Conservation (phyloP, 257 asterid species). For the Primulina eburnea region DNA sequence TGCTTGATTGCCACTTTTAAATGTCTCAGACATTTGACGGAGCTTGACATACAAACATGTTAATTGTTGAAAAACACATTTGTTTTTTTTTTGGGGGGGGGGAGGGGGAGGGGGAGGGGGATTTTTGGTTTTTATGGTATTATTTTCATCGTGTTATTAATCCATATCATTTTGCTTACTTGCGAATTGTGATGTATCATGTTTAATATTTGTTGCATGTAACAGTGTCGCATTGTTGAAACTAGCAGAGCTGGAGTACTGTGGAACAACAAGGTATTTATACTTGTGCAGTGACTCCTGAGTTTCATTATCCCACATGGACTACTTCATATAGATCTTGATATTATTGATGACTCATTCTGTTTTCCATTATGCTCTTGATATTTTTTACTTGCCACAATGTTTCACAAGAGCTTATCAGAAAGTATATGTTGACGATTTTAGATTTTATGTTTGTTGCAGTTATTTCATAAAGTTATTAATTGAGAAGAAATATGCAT, state of each 20-base stretch:
- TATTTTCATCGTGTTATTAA: background rate
- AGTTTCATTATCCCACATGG: background rate
- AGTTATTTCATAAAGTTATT: constrained; percentile 82
- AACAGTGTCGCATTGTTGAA: constrained; percentile 74
- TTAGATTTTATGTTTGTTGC: constrained; percentile 33
- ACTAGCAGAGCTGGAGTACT: constrained; percentile 95
- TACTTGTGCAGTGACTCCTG: constrained; percentile 13
- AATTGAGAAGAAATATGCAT: constrained; percentile 91
- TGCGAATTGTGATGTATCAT: constrained; percentile 7
- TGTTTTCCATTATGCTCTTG: background rate
- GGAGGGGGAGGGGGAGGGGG: background rate
- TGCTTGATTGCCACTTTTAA: background rate
- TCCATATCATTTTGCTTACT: background rate
- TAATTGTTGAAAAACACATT: background rate
- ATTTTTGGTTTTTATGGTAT: background rate
- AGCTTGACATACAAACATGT: no score
- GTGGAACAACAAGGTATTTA: constrained; percentile 85
- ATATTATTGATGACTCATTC: background rate
- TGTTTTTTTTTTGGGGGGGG: no score
- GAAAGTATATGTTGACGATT: background rate
- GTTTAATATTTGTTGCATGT: constrained; percentile 10
- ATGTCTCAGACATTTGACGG: background rate
- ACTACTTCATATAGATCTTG: background rate
- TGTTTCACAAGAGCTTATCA: background rate
- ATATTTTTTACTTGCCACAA: background rate